Base-by-base conservation (phyloP, 164 flowering plant genomes). In the Umbellularia californica region DNA sequence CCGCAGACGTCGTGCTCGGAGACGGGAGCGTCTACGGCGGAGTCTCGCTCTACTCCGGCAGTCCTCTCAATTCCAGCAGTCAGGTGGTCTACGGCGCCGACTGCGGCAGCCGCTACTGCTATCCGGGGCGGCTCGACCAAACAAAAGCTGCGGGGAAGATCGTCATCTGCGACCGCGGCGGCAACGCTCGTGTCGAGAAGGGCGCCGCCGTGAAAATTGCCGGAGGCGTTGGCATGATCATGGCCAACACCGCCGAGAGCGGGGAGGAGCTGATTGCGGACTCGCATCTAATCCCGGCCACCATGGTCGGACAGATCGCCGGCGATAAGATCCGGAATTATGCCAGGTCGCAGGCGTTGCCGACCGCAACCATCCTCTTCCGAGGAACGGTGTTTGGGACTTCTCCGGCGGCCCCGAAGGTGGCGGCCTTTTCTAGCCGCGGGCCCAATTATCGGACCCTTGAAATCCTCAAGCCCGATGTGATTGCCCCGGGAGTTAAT, bases 401-500 rank as follows among this genome's bases (percentile, higher is more conserved):
- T 0, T 76, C 87, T 2, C 92, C 95, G 0, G 27, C 98, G 0
- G 89, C 99, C 10, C 99, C 99, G 0, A 84, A 82, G 58, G 93
- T 93, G 6, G 97, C 99, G 0, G 82, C 97, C 2, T 95, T 95
- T 77, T 93, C 97, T 0, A 90, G 96, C 84, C 90, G 99, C 5
- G 99, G 98, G 2, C 99, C 99, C 25, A 93, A 83, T 73, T 73
- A 78, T 55, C 74, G 72, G 3, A 88, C 97, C 0, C 77, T 90
- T 5, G 94, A 90, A 77, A 92, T 95, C 71, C 88, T 93, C 17
- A 93, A 93, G 62, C 99, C 98, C 19, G 99, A 95, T 73, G 90
- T 95, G 27, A 93, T 93, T 19, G 99, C 93, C 10, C 98, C 99
- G 0, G 99, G 99, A 0, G 94, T 93, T 1, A 95, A 92, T 77